Percentiles rank a stretch among this genome's conserved stretches.
These are phyloP conservation scores for Lantana camara DNA, from an alignment of 257 asterid species.

Conservation along the genomic window DNA sequence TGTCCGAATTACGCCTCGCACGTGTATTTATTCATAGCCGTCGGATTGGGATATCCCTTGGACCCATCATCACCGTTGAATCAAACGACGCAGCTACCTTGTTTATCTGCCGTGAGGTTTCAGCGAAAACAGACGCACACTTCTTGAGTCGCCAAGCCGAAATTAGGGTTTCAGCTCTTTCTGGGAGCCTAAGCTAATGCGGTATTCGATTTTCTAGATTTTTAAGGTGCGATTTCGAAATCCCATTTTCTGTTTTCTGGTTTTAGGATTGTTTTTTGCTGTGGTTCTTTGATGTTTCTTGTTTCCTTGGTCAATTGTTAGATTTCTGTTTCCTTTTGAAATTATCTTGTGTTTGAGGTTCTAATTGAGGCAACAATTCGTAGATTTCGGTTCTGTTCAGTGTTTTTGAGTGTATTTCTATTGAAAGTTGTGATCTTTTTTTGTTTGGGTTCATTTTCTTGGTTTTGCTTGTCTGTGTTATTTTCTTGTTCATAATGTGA, in stretches of 20 bases:
- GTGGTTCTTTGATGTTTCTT: conserved; percentile 8
- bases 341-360: background rate
- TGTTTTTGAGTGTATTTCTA: background rate
- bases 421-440: conserved; percentile 25
- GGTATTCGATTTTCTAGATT: conserved; percentile 12
- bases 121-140: background rate
- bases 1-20: background rate
- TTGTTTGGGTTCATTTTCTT: background rate
- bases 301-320: conserved; percentile 1
- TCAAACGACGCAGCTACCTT: conserved; percentile 31
- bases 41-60: conserved; percentile 34
- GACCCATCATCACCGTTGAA: conserved; percentile 29
- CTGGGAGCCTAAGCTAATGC: conserved; percentile 25
- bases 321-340: background rate
- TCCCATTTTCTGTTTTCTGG: background rate
- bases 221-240: conserved; percentile 24
- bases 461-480: background rate
- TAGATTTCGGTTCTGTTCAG: background rate
- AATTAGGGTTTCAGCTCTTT: conserved; percentile 40
- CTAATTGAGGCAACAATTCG: conserved; percentile 5
- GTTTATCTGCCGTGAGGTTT: conserved; percentile 2
- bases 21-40: conserved; percentile 16
- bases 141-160: conserved; percentile 22
- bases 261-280: conserved; percentile 7
- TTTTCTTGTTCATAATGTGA: background rate